Evolutionary conservation across 1,139 yeast species (phyloP).

Genomic region (Lodderomyces jiufengensis): DNA sequence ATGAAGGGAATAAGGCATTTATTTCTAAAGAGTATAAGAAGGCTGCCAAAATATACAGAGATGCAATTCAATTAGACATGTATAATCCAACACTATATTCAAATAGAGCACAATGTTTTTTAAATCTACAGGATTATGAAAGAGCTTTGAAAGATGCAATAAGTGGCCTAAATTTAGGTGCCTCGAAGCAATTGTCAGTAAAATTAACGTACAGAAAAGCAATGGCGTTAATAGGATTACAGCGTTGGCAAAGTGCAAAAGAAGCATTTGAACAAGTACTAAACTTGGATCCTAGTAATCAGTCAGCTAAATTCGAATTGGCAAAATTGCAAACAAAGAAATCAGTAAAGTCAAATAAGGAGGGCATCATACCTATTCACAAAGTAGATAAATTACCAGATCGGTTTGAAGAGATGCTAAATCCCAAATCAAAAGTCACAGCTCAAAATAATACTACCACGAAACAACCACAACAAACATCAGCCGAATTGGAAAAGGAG

Average conservation of each 20-base stretch:
- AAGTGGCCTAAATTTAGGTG: conserved; percentile 46
- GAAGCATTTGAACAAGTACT: conserved; percentile 41
- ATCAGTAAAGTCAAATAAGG: conserved; percentile 6
- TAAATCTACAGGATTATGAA: conserved; percentile 51
- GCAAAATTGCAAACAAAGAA: conserved; percentile 12
- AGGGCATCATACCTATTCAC: conserved; percentile 33
- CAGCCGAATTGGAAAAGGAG: conserved; percentile 10
- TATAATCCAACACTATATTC: conserved; percentile 64
- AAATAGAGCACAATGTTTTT: conserved; percentile 72
- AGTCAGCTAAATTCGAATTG: conserved; percentile 29
- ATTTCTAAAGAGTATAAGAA: conserved; percentile 45
- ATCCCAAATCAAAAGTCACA: conserved; percentile 2
- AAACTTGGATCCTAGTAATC: conserved; percentile 42
- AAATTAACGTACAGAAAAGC: conserved; percentile 63
- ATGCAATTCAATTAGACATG: conserved; percentile 59
- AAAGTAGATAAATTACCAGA: conserved; percentile 46
- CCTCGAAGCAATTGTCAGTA: conserved; percentile 28
- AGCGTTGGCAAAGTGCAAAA: conserved; percentile 29
- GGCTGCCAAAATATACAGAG: conserved; percentile 63
- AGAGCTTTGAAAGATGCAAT: conserved; percentile 63
- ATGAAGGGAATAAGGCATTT: conserved; percentile 68
- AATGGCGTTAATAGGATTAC: conserved; percentile 37
- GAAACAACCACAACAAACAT: neutral
- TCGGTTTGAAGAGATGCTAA: conserved; percentile 21
- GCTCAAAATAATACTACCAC: neutral